These are phyloP conservation scores for Spathaspora hagerdaliae DNA, from an alignment of 805 yeast genomes.

Conservation along the genomic window DNA sequence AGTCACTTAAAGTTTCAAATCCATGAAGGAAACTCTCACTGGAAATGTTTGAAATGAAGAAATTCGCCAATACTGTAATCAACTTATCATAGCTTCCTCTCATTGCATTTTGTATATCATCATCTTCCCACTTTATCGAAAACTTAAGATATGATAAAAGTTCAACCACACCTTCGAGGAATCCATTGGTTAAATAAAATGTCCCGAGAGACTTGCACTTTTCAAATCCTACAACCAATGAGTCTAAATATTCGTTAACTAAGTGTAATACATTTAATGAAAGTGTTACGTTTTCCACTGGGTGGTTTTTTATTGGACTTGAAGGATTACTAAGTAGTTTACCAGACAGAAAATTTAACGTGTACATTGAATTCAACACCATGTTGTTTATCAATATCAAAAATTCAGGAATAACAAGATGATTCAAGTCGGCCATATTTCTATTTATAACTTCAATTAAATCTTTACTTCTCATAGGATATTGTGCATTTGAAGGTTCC, in stretches of 20 bases:
- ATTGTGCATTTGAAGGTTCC: conserved; percentile 1
- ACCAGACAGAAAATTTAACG: conserved; percentile 26
- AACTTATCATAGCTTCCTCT: conserved; percentile 22
- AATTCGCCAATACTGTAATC: conserved; percentile 27
- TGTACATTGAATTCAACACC: conserved; percentile 29
- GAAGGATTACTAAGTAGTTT: conserved; percentile 30
- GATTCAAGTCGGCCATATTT: conserved; percentile 8
- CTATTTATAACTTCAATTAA: conserved; percentile 3
- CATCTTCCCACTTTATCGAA: conserved; percentile 20
- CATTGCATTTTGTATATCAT: conserved; percentile 12
- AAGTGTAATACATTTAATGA: conserved; percentile 33
- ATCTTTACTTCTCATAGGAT: conserved; percentile 4
- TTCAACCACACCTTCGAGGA: conserved; percentile 38
- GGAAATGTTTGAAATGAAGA: conserved; percentile 29
- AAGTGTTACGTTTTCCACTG: conserved; percentile 15
- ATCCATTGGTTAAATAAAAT: conserved; percentile 25
- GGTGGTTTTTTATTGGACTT: conserved; percentile 18
- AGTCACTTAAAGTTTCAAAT: conserved; percentile 25
- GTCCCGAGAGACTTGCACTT: conserved; percentile 16
- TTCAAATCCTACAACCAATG: conserved; percentile 26
- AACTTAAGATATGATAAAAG: conserved; percentile 30
- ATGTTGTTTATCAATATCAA: conserved; percentile 29
- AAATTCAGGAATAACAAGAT: conserved; percentile 44
- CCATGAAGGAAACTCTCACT: conserved; percentile 18
- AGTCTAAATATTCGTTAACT: conserved; percentile 28